Conservation (phyloP, 495 filamentous ascomycete species). For the Saxophila tyrrhenica region DNA sequence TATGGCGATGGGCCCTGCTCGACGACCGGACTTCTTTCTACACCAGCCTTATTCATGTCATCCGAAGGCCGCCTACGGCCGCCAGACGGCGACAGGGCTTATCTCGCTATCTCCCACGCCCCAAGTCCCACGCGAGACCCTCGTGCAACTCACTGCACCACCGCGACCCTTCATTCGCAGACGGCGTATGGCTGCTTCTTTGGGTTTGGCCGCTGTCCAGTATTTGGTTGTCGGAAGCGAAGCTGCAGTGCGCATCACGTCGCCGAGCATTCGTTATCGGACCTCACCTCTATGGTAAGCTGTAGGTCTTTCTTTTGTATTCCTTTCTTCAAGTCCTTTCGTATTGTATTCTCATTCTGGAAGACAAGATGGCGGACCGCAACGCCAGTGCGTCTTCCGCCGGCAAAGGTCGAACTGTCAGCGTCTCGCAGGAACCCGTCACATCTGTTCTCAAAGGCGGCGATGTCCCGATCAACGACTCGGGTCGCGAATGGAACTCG, state of each 20-base stretch:
- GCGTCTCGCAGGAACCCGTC: conserved; percentile 45
- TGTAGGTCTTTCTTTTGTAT: not conserved
- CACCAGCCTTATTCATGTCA: no score
- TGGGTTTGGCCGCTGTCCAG: not conserved
- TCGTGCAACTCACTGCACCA: not conserved
- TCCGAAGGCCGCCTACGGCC: no score
- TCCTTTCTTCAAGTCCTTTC: not conserved
- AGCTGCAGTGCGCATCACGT: not conserved
- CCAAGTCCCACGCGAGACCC: not conserved
- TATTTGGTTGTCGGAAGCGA: not conserved
- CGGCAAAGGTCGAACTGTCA: conserved; percentile 12
- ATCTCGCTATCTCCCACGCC: not conserved
- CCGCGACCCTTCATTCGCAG: not conserved
- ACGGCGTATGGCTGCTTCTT: not conserved
- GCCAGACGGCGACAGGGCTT: no score
- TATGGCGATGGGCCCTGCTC: no score
- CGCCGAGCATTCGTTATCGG: not conserved
- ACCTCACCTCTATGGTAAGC: not conserved
- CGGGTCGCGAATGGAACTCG: conserved; percentile 38
- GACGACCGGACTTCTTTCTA: no score
- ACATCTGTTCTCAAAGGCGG: conserved; percentile 57
- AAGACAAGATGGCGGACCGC: conserved; percentile 13
- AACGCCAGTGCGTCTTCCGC: conserved; percentile 18
- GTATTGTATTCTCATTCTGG: not conserved
- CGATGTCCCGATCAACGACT: conserved; percentile 43